Percentiles rank a stretch among this genome's conserved stretches.
Evolutionary conservation across 1,284 basidiomycete genomes (phyloP).

Genomic region (Pterula multifida): DNA sequence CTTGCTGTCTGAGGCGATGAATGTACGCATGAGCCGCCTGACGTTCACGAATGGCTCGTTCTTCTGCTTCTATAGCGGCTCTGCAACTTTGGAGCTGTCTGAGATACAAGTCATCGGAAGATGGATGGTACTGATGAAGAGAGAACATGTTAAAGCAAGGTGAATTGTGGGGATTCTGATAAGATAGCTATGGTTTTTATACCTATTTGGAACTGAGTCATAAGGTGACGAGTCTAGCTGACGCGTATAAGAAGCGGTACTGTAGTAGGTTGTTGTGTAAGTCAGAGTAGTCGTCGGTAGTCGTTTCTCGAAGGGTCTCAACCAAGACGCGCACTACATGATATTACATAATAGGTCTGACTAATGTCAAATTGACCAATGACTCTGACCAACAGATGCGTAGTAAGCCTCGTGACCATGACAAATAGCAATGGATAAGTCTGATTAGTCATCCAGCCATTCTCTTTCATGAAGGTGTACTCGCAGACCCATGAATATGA

Average conservation of each 20-base stretch:
- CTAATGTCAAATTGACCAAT: no score
- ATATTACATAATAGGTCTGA: no score
- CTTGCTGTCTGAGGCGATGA: not conserved
- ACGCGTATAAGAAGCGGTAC: not conserved
- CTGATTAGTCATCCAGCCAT: not conserved
- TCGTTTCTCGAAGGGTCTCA: no score
- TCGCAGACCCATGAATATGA: slow-evolving; percentile 1
- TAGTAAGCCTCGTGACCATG: not conserved
- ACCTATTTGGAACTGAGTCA: not conserved
- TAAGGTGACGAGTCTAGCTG: not conserved
- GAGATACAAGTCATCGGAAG: not conserved
- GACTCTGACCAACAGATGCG: no score
- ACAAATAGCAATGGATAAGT: no score
- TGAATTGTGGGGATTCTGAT: no score
- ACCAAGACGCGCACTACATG: no score
- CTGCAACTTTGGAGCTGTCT: not conserved
- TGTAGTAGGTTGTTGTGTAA: no score
- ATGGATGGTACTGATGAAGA: not conserved
- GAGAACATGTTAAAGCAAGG: not conserved
- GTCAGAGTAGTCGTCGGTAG: no score
- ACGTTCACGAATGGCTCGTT: not conserved
- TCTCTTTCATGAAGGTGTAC: not conserved
- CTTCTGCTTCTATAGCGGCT: not conserved
- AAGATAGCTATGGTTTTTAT: not conserved
- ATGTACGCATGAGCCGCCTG: not conserved